Evolutionary conservation across 1,284 basidiomycete genomes (phyloP), one percentile per base, ranked within the genome.

Genomic region (Vanrija humicola): DNA sequence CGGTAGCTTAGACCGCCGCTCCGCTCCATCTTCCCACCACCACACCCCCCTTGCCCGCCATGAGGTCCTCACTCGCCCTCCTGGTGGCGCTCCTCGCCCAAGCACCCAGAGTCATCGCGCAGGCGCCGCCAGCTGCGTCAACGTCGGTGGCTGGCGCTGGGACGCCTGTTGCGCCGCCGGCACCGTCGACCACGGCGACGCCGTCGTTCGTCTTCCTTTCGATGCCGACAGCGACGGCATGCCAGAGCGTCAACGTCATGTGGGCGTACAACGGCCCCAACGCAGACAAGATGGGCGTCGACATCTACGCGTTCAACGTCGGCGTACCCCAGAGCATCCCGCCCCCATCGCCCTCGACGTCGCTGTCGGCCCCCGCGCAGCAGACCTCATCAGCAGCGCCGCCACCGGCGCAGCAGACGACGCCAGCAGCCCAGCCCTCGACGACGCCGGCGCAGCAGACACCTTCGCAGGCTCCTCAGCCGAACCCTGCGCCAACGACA

Each of bases 271-370:
- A 6, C 16, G 38, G 38, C 23, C 6, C 5, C 1, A 38, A 18
- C 23, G 38, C 26, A 8, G 38, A 43, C 28, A 49, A 53, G 38
- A 60, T 57, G 43, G 60, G 61, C 19, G 58, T 73, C 50, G 61
- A 63, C 38, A 38, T 73, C 15, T 64, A 62, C 28, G 66, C 55
- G 7, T 50, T 61, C 48, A 66, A 71, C 50, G 54, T 47, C 19
- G 65, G 63, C 5, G 53, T 70, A 12, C 55, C 44, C 40, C 57
- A 56, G 43, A 25, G 16, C 38, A 25, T 40, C 8, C 48, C 59
- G 10, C 16, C 46, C 34, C n/a, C 51, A 9, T 3, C 50, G n/a
- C 21, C 54, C n/a, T 15, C 45, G 47, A 46, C 61, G 14, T 56
- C 63, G 34, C 56, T 57, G 26, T 54, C 60, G 34, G 34, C 6